Conservation (phyloP, 2,329 filamentous ascomycete genomes). For the Xylaria sp. region DNA sequence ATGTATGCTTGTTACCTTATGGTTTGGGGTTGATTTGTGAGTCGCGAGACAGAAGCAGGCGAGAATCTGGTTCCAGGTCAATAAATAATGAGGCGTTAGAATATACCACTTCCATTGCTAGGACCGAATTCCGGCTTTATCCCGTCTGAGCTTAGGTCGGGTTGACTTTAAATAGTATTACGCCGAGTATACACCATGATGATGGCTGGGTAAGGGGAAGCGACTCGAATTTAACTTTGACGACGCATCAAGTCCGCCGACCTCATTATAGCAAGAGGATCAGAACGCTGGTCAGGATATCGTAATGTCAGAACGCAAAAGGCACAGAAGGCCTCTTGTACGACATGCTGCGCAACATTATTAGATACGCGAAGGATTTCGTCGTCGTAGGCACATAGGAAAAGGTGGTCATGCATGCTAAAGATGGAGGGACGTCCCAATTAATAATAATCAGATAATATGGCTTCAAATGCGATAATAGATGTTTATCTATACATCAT, state of each 20-base stretch:
- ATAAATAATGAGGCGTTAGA: conserved; percentile 37
- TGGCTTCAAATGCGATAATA: conserved; percentile 23
- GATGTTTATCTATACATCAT: conserved; percentile 33
- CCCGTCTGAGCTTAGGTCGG: neutral
- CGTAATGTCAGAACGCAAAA: neutral
- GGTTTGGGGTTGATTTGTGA: conserved; percentile 4
- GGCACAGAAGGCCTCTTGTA: neutral
- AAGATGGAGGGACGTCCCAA: neutral
- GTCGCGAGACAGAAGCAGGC: conserved; percentile 7
- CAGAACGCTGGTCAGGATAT: too few species aligned
- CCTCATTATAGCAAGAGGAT: neutral
- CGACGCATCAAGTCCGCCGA: neutral
- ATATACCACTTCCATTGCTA: conserved; percentile 30
- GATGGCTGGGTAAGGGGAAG: neutral
- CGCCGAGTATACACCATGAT: neutral
- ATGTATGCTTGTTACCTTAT: conserved; percentile 3
- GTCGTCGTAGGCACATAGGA: neutral
- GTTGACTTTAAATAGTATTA: neutral
- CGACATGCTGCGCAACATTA: neutral
- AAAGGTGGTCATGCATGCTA: neutral
- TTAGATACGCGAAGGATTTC: too few species aligned
- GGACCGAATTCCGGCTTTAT: neutral
- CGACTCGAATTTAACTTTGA: neutral
- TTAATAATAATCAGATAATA: conserved; percentile 5
- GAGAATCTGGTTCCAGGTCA: conserved; percentile 9